Percentiles rank a stretch among this genome's conserved stretches.
phyloP scores from a whole-genome alignment of 73 alveolate species.

The Paramecium biaurelia region DNA sequence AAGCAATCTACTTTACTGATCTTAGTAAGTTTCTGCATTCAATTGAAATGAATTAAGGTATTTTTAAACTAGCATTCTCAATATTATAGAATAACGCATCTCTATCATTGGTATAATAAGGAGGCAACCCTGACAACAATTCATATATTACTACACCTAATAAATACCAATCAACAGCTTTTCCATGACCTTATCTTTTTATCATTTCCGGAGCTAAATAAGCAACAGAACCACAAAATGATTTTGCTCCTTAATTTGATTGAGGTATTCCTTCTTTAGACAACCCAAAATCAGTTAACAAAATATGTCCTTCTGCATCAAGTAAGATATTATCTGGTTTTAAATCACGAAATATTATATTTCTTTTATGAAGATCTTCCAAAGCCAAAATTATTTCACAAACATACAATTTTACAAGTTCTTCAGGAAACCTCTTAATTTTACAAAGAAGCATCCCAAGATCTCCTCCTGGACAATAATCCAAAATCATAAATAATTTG shows the following conservation, averaged over 20 bases:
- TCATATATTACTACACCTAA: conserved; percentile 95
- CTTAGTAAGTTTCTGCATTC: conserved; percentile 66
- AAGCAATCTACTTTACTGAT: conserved; percentile 57
- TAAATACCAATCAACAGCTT: conserved; percentile 96
- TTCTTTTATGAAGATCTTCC: conserved; percentile 88
- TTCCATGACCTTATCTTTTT: conserved; percentile 94
- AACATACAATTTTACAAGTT: conserved; percentile 81
- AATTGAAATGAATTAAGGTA: conserved; percentile 67
- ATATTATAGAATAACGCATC: conserved; percentile 83
- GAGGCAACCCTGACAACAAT: conserved; percentile 95
- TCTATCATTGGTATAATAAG: conserved; percentile 85
- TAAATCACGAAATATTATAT: conserved; percentile 84
- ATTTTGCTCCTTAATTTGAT: conserved; percentile 74
- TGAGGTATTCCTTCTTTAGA: conserved; percentile 89
- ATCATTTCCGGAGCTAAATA: conserved; percentile 97
- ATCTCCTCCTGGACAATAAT: conserved; percentile 96
- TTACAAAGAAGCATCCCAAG: conserved; percentile 78
- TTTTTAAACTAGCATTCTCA: conserved; percentile 73
- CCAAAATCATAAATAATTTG: conserved; percentile 82
- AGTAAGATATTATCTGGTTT: conserved; percentile 82
- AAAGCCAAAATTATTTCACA: conserved; percentile 89
- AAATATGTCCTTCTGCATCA: conserved; percentile 93
- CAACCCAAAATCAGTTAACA: conserved; percentile 96
- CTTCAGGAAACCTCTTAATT: conserved; percentile 88
- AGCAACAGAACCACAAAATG: conserved; percentile 96